Evolutionary conservation across 306 rosid genomes (phyloP), one percentile per base, ranked within the genome.

Genomic region (Vigna nakashimae): DNA sequence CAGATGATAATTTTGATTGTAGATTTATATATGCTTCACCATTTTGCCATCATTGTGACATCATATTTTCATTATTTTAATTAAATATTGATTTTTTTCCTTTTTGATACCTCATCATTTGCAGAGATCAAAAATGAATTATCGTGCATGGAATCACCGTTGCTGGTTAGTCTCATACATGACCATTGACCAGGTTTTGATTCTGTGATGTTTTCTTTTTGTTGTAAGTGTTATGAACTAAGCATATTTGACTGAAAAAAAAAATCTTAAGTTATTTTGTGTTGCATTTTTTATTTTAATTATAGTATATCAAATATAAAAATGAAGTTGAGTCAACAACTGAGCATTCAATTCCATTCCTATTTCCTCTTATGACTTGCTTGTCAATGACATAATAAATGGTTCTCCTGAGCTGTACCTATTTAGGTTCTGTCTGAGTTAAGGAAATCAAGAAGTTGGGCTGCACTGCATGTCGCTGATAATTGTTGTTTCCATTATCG

Each of bases 131-230:
- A 95, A 92, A 87, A 95, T 92, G 98, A 95, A 95, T 82, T 91
- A 92, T 75, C 96, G 97, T 76, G 98, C 98, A 79, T 95, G 98
- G 98, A 92, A 87, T 79, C 92, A 95, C 72, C 87, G 98, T 6
- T 80, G 92, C 90, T 91, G 97, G 98, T 84, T 95, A 82, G 88
- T 91, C 79, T 77, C 87, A 63, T 82, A 89, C 88, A 95, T 92
- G 96, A 75, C 87, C 45, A 75, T 65, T 26, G 89, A 89, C 43
- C 96, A 87, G 93, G 97, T 90, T 40, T 64, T 71, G 83, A 17
- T 70, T 43, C 52, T 45, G 2, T 65, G 59, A 30, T 58, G 64
- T 72, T 20, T 56, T 20, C 50, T 69, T 5, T 20, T 3, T 43
- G 53, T 34, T 40, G 28, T 51, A 24, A 38, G 56, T 42, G 50